These are phyloP conservation scores for Zygoascus ofunaensis DNA, from an alignment of 805 yeast species.

Conservation along the genomic window DNA sequence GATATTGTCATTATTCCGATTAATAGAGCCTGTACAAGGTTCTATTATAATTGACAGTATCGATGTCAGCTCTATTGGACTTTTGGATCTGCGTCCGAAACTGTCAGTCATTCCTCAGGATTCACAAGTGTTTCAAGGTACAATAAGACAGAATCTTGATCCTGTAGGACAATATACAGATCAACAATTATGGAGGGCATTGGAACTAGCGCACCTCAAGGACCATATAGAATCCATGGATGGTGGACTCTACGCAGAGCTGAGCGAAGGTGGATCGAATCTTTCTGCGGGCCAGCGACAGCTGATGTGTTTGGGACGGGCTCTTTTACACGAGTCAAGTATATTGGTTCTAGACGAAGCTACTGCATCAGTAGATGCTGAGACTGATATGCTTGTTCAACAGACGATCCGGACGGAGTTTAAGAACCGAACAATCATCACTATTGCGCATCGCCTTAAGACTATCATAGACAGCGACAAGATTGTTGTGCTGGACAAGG, in stretches of 20 bases:
- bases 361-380: slow-evolving; percentile 71
- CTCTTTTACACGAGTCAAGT: slow-evolving; percentile 57
- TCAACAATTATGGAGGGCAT: slow-evolving; percentile 48
- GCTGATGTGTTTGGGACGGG: slow-evolving; percentile 68
- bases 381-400: slow-evolving; percentile 68
- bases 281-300: slow-evolving; percentile 79
- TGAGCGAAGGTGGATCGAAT: slow-evolving; percentile 67
- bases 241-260: slow-evolving; percentile 41
- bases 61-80: slow-evolving; percentile 43
- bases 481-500: slow-evolving; percentile 61
- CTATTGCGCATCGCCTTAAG: slow-evolving; percentile 78
- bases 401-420: slow-evolving; percentile 63
- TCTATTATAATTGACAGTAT: slow-evolving; percentile 46
- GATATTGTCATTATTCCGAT: slow-evolving; percentile 59
- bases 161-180: slow-evolving; percentile 45
- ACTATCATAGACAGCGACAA: slow-evolving; percentile 73
- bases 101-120: slow-evolving; percentile 62
- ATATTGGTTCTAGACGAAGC: slow-evolving; percentile 74
- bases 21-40: slow-evolving; percentile 46
- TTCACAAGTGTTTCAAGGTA: slow-evolving; percentile 57
- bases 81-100: slow-evolving; percentile 46
- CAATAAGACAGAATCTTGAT: slow-evolving; percentile 52
- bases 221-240: slow-evolving; percentile 38
- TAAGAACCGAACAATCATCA: slow-evolving; percentile 59
- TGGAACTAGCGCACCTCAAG: slow-evolving; percentile 46